Base-by-base conservation (phyloP, 1,284 basidiomycete species). In the Neotropicomus parvogracilis region DNA sequence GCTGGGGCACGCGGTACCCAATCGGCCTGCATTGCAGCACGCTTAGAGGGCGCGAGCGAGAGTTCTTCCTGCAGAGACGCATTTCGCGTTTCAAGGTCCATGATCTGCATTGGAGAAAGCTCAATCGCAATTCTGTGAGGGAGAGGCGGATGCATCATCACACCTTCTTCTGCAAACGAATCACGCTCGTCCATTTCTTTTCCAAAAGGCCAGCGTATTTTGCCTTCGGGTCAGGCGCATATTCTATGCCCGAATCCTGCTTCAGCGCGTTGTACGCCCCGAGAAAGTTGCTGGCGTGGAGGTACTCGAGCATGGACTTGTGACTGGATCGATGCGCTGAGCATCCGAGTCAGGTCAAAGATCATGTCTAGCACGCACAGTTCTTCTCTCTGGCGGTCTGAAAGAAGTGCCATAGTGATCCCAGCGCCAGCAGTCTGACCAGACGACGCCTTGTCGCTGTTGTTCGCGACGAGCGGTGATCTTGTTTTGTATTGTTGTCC, bases 171-270 rank as follows among this genome's bases (percentile, higher is more conserved):
- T 95, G 93, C 60, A 95, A 67, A 53, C 92, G 78, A 52, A 95
- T 93, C 19, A 95, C 90, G 62, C 86, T 88, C 21, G 91, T 94
- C 92, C 92, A 95, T 68, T 95, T 95, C 81, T 94, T 95, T 73
- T 92, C 92, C 52, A 95, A 70, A 50, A 95, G 71, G 0, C 91
- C 91, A 2, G 83, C 81, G 63, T 84, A 89, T 62, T 88, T 88
- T 41, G 87, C 83, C 61, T 88, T 91, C 14, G 90, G 81, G 72
- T 94, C 88, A 16, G 84, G 83, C 9, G 78, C 75, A 64, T 91
- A 91, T 49, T 85, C 84, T 32, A 75, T 65, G 21, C 70, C 68
- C 20, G 73, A 62, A 56, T 91, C 88, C 21, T 68, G 59, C 59
- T 79, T 80, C 45, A 92, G 71, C 3, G 83, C 79, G 13, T 81